Evolutionary conservation across 2,329 filamentous ascomycete species (phyloP), one percentile per base, ranked within the genome.

Genomic region (Botryotinia narcissicola): DNA sequence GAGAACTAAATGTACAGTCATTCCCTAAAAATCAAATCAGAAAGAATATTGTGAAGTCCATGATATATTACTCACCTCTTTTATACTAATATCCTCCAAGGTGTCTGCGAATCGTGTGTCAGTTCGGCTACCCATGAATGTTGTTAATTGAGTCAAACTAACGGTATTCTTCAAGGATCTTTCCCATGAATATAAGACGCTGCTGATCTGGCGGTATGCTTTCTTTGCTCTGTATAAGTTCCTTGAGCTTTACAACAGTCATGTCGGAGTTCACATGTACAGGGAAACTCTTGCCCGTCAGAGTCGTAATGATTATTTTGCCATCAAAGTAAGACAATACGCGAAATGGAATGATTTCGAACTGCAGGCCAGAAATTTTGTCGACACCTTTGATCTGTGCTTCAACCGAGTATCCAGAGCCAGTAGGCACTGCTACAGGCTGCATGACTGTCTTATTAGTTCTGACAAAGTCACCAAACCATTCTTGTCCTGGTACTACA

Each of bases 371-470:
- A 62, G 25, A 44, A 29, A 75, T 44, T 7, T 60, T 32, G 29
- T 75, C 75, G 0, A 20, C 20, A 5, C 25, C 44, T 1, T 69
- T 51, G 20, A 75, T 32, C 35, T 75, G 73, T 32, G 63, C 66
- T 54, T 75, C 73, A 25, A 73, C 70, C 1, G 73, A 74, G 10
- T 74, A 75, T 35, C 73, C 73, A 0, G 68, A 60, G 29, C 71
- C 72, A 54, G 37, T 10, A 20, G 63, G 64, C 4, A 67, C 51
- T 18, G 72, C 64, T 1, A 71, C 73, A 61, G 75, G 73, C 18
- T 75, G 75, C 62, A 63, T 73, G n/a, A 75, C 75, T 54, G 59
- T 74, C 9, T 73, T 73, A 61, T 75, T 54, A 25, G 14, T 16
- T 6, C 32, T 74, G 0, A 72, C 67, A 42, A 76, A 63, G 2